Evolutionary conservation across 1,284 basidiomycete genomes (phyloP).

Genomic region (Golubevia pallescens): DNA sequence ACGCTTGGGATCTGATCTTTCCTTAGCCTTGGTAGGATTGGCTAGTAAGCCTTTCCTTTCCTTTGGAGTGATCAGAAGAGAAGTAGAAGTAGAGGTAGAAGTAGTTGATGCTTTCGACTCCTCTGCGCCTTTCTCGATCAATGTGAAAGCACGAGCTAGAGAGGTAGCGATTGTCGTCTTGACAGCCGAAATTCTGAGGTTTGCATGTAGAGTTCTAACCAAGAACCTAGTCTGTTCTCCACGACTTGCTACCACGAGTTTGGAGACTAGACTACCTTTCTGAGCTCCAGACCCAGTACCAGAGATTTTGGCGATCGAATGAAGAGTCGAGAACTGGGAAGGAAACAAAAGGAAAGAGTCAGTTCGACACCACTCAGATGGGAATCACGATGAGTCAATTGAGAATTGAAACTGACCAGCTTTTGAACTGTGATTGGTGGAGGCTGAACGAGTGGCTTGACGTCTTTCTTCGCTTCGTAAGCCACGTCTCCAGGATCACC

Average conservation of each 20-base stretch:
- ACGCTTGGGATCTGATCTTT: constrained; percentile 49
- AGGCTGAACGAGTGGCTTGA: constrained; percentile 50
- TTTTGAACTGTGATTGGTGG: constrained; percentile 47
- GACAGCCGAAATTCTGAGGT: constrained; percentile 82
- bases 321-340: constrained; percentile 52
- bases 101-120: not conserved
- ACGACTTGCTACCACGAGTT: constrained; percentile 79
- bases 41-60: constrained; percentile 46
- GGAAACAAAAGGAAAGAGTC: not conserved
- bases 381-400: not conserved
- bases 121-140: constrained; percentile 59
- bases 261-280: constrained; percentile 81
- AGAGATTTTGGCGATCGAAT: constrained; percentile 69
- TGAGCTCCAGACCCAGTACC: constrained; percentile 77
- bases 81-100: constrained; percentile 11
- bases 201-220: constrained; percentile 79
- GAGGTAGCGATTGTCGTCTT: constrained; percentile 81
- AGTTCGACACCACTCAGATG: no score
- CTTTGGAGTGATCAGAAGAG: constrained; percentile 9
- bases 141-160: constrained; percentile 78
- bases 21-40: constrained; percentile 56
- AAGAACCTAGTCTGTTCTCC: constrained; percentile 88
- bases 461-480: constrained; percentile 50
- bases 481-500: constrained; percentile 62
- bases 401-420: constrained; percentile 11